Percentiles rank a stretch among this genome's conserved stretches.
These are phyloP conservation scores for Chlorophyllum brunneum DNA, from an alignment of 768 basidiomycete genomes.

Conservation along the genomic window DNA sequence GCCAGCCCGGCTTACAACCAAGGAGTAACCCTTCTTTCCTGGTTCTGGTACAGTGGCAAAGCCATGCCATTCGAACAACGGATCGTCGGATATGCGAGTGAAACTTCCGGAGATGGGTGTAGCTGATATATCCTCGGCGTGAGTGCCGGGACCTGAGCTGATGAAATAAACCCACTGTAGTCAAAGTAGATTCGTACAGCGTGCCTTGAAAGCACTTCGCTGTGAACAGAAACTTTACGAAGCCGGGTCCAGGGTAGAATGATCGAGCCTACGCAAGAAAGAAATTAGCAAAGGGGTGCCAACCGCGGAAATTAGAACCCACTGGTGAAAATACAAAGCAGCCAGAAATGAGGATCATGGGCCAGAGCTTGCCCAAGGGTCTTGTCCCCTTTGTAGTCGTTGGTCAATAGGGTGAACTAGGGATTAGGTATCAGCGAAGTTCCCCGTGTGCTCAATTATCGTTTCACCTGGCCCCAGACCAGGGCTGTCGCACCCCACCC, in stretches of 20 bases:
- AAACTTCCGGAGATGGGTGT: slow-evolving; percentile 45
- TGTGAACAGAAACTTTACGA: slow-evolving; percentile 49
- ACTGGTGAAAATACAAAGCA: slow-evolving; percentile 49
- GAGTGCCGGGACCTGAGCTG: background rate
- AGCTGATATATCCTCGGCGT: slow-evolving; percentile 20
- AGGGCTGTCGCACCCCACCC: slow-evolving; percentile 52
- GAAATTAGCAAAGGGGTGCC: background rate
- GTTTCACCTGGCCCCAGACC: slow-evolving; percentile 48
- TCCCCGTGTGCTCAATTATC: background rate
- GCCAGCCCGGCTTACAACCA: slow-evolving; percentile 54
- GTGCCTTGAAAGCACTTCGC: slow-evolving; percentile 51
- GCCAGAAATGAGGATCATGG: slow-evolving; percentile 49
- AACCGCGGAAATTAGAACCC: background rate
- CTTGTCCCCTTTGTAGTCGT: slow-evolving; percentile 41
- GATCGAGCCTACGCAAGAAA: slow-evolving; percentile 42
- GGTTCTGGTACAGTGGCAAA: slow-evolving; percentile 53
- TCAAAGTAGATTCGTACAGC: slow-evolving; percentile 58
- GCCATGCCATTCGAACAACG: slow-evolving; percentile 55
- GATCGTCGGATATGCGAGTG: slow-evolving; percentile 41
- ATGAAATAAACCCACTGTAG: slow-evolving; percentile 37
- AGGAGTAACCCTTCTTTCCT: slow-evolving; percentile 46
- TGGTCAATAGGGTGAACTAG: slow-evolving; percentile 47
- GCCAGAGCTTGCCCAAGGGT: slow-evolving; percentile 41
- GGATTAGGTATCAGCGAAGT: background rate
- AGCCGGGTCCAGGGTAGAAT: slow-evolving; percentile 59